Conservation (phyloP, 2,329 filamentous ascomycete genomes). For the Ambrosiella beaveri region DNA sequence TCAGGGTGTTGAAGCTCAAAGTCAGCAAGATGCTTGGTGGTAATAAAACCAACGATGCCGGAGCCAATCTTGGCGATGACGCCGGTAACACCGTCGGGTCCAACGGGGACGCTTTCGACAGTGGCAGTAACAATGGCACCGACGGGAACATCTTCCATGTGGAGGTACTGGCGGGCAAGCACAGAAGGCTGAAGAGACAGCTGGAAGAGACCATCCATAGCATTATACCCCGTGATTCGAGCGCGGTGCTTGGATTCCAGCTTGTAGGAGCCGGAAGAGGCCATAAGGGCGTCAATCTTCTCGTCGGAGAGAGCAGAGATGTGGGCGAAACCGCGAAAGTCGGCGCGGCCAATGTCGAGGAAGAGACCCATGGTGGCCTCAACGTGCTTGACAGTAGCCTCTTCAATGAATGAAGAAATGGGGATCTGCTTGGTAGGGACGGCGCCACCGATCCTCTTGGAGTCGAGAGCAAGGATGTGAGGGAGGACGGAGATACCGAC, state of each 20-base stretch:
- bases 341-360: constrained; percentile 45
- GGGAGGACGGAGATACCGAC: constrained; percentile 75
- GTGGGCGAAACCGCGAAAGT: constrained; percentile 75
- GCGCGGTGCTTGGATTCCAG: constrained; percentile 62
- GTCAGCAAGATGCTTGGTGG: constrained; percentile 78
- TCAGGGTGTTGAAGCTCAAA: constrained; percentile 78
- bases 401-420: constrained; percentile 58
- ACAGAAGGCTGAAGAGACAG: constrained; percentile 69
- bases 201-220: constrained; percentile 70
- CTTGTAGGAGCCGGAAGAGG: constrained; percentile 61
- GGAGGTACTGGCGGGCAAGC: constrained; percentile 73
- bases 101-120: constrained; percentile 70
- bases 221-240: constrained; percentile 71
- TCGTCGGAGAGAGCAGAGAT: constrained; percentile 84
- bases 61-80: constrained; percentile 72
- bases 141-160: constrained; percentile 76
- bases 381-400: constrained; percentile 64
- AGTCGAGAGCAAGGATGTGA: constrained; percentile 53
- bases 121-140: constrained; percentile 67
- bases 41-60: constrained; percentile 74
- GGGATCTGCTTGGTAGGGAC: constrained; percentile 43
- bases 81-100: constrained; percentile 60
- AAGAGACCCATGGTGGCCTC: constrained; percentile 70
- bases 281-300: constrained; percentile 68
- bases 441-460: constrained; percentile 25